Evolutionary conservation across 306 rosid species (phyloP), one percentile per base, ranked within the genome.

Genomic region (Quercus variabilis): DNA sequence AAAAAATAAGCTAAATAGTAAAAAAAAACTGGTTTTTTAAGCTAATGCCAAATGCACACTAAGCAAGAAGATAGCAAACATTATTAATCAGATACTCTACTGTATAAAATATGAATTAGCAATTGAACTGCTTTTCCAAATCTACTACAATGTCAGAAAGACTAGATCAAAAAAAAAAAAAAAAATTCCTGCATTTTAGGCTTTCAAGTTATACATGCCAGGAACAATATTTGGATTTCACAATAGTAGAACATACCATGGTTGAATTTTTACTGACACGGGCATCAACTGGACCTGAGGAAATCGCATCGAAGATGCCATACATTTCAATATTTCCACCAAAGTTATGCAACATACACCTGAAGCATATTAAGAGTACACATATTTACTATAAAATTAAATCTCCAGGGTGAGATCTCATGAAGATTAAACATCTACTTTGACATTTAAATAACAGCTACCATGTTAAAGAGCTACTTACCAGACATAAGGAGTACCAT

Each of bases 291-390:
- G 99, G 99, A 69, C 97, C 97, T 9, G 97, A 88, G 78, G 95
- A 88, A 63, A 92, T 83, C 15, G 94, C 55, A 79, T 94, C 97
- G 80, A 92, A 83, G 71, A 86, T 83, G 78, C 99, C 97, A 67
- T 94, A 94, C 99, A 94, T 94, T 86, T 94, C 99, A 86, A 94
- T 85, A 84, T 94, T 94, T 80, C 97, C 99, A 80, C 99, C 99
- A 77, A 94, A 94, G 79, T 94, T 94, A 83, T 94, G 99, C 78
- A 94, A 85, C 86, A 94, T 82, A 82, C 99, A 94, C 99, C 97
- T 94, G 89, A 73, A 30, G 65, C 74, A 69, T 35, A 57, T 78
- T 69, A 78, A 70, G 33, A 71, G 60, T n/a, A 56, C 2, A 3
- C 73, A 56, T 25, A 55, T 25, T 26, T 58, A 9, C 43, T 43